phyloP scores from a whole-genome alignment of 2,329 filamentous ascomycete genomes.

The Neophaeococcomyces mojaviensis region DNA sequence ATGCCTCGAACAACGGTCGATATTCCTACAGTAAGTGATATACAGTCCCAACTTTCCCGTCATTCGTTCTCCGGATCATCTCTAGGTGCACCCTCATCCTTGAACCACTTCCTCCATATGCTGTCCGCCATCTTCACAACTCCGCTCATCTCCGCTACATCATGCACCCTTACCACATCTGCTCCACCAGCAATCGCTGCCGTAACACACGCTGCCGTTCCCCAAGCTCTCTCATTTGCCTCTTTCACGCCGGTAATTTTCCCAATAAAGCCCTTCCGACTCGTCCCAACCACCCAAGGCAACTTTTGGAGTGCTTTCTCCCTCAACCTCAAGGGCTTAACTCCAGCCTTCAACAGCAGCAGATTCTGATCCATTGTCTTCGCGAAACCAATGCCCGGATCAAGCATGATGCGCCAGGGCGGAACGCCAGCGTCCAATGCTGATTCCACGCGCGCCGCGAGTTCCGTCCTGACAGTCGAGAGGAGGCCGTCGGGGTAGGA shows the following conservation, averaged over 20 bases:
- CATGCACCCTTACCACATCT: conserved; percentile 87
- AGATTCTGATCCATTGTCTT: conserved; percentile 78
- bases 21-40: too few relatives aligned
- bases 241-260: conserved; percentile 67
- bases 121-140: conserved; percentile 85
- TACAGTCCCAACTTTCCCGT: too few relatives aligned
- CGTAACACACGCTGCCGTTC: conserved; percentile 80
- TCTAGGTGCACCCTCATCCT: too few relatives aligned
- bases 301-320: conserved; percentile 56
- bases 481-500: conserved; percentile 64
- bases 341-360: conserved; percentile 63
- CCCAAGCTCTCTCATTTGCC: conserved; percentile 66
- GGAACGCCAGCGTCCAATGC: conserved; percentile 77
- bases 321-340: conserved; percentile 50
- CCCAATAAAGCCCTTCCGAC: conserved; percentile 84
- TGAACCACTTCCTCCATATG: conserved; percentile 56
- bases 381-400: conserved; percentile 90
- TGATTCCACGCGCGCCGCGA: conserved; percentile 60
- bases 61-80: too few relatives aligned
- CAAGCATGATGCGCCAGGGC: conserved; percentile 89
- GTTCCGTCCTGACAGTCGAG: conserved; percentile 57
- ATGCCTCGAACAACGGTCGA: too few relatives aligned
- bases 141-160: conserved; percentile 76
- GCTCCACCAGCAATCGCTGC: conserved; percentile 81
- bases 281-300: conserved; percentile 84